A percentile compares a stretch with the other conserved stretches of the same genome.
Conservation (phyloP, 768 basidiomycete genomes). For the Auriscalpium microsporum region DNA sequence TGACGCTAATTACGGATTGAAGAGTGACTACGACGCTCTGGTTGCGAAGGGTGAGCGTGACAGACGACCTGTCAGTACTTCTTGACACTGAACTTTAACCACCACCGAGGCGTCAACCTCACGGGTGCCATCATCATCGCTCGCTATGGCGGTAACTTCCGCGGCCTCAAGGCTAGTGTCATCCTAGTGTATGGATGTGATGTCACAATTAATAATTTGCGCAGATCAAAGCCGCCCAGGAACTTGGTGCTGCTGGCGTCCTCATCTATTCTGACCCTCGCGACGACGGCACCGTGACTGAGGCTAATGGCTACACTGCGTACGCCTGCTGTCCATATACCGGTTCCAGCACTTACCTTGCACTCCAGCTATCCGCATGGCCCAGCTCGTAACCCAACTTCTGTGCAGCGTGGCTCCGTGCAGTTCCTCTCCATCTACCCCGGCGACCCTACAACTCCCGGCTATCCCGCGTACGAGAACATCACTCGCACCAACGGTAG, state of each 20-base stretch:
- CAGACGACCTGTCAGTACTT: not conserved
- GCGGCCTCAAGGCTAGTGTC: conserved; percentile 71
- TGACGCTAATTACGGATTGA: conserved; percentile 75
- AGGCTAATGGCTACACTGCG: conserved; percentile 63
- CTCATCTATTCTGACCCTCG: conserved; percentile 82
- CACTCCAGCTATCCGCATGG: conserved; percentile 60
- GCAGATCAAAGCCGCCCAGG: conserved; percentile 76
- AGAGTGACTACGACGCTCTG: conserved; percentile 66
- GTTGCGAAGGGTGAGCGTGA: conserved; percentile 35
- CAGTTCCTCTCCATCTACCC: conserved; percentile 55
- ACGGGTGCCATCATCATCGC: conserved; percentile 71
- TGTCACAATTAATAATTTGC: not conserved
- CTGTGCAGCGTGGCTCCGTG: conserved; percentile 82
- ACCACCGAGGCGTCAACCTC: conserved; percentile 51
- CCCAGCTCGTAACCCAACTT: conserved; percentile 78
- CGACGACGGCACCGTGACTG: conserved; percentile 75
- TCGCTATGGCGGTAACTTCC: conserved; percentile 70
- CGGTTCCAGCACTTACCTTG: not conserved
- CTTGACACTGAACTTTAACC: not conserved
- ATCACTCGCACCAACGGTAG: conserved; percentile 50
- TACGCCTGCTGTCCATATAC: conserved; percentile 18
- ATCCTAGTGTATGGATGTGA: not conserved
- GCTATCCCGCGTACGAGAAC: conserved; percentile 78
- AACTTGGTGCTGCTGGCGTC: conserved; percentile 68
- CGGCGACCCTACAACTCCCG: conserved; percentile 80